Evolutionary conservation across 164 flowering plant species (phyloP).

Genomic region (Hamamelis virginiana): DNA sequence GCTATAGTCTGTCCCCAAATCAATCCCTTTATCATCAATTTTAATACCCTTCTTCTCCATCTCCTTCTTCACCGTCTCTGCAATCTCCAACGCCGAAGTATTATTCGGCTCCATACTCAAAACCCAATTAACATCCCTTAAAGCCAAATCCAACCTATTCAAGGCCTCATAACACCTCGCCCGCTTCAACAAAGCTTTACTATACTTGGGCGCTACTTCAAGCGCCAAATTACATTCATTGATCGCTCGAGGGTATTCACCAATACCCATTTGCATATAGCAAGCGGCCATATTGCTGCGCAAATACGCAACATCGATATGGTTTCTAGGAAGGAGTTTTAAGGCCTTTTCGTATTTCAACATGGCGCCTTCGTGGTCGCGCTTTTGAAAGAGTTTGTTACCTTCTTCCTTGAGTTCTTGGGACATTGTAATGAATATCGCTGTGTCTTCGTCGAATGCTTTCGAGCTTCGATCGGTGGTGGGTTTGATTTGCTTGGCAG

Average conservation of each 20-base stretch:
- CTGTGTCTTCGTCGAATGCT: conserved; percentile 46
- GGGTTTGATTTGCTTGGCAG: conserved; percentile 15
- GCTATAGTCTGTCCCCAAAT: conserved; percentile 7
- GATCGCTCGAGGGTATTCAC: conserved; percentile 48
- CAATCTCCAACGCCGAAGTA: conserved; percentile 32
- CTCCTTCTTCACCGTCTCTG: conserved; percentile 30
- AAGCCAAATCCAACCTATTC: conserved; percentile 44
- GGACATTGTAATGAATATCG: conserved; percentile 41
- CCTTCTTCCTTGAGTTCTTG: conserved; percentile 54
- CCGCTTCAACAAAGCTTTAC: conserved; percentile 42
- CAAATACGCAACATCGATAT: conserved; percentile 46
- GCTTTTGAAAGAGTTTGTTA: conserved; percentile 39
- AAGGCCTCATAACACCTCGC: conserved; percentile 46
- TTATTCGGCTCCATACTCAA: conserved; percentile 41
- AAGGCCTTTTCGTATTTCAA: conserved; percentile 47
- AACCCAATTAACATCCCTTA: conserved; percentile 37
- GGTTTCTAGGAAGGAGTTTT: conserved; percentile 39
- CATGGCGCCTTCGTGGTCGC: conserved; percentile 55
- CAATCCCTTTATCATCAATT: conserved; percentile 31
- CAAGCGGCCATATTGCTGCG: conserved; percentile 47
- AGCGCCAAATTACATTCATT: conserved; percentile 45
- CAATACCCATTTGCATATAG: conserved; percentile 50
- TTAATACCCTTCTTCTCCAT: conserved; percentile 34
- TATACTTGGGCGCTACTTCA: conserved; percentile 39
- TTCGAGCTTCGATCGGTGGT: conserved; percentile 19